Conservation (phyloP, 2,329 filamentous ascomycete species). For the Neonectria ditissima region DNA sequence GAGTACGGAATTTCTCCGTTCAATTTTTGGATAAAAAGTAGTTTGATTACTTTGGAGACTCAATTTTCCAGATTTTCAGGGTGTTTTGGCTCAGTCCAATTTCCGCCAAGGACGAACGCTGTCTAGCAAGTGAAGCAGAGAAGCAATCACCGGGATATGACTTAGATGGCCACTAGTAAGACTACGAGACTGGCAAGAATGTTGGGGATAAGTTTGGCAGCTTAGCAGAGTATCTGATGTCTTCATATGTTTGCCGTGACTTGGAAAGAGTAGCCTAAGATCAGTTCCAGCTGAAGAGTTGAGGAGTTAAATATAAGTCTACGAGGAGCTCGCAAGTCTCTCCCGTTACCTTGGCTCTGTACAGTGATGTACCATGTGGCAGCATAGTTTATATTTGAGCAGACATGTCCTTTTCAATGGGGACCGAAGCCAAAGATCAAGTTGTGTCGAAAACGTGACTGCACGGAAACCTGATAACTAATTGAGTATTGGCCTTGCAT, state of each 20-base stretch:
- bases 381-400: background rate
- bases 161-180: too few species aligned
- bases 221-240: too few species aligned
- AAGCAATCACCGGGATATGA: background rate
- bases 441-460: background rate
- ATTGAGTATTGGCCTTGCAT: background rate
- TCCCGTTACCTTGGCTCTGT: background rate
- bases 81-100: background rate
- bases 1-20: background rate
- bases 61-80: background rate
- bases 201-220: too few species aligned
- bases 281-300: too few species aligned
- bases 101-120: background rate
- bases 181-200: too few species aligned
- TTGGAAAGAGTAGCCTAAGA: too few species aligned
- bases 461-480: background rate
- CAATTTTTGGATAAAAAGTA: background rate
- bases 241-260: too few species aligned
- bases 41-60: background rate
- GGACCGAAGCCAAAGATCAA: background rate
- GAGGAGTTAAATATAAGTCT: too few species aligned
- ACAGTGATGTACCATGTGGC: background rate
- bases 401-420: background rate
- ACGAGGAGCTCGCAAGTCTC: too few species aligned
- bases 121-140: background rate